Conservation (phyloP, 805 yeast species). For the Wickerhamiella alocasiicola region DNA sequence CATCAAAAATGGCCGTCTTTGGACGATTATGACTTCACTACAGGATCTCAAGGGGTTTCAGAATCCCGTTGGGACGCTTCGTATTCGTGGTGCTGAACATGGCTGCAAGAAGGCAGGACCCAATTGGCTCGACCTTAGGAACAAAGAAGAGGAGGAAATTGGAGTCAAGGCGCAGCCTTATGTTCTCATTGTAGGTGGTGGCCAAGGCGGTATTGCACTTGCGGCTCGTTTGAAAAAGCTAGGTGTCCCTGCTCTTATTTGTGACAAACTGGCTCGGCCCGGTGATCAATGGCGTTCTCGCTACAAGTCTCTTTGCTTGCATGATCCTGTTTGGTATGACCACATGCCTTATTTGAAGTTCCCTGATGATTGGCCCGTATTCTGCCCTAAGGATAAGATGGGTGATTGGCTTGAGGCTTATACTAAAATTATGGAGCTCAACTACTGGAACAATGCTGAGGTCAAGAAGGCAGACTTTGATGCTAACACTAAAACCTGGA, state of each 20-base stretch:
- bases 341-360: constrained; percentile 32
- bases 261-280: constrained; percentile 29
- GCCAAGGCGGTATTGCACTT: constrained; percentile 34
- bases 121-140: constrained; percentile 7
- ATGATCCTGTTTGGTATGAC: constrained; percentile 36
- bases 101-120: constrained; percentile 4
- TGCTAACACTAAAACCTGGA: constrained; percentile 26
- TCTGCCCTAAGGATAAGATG: constrained; percentile 34
- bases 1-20: background rate
- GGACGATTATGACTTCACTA: constrained; percentile 6
- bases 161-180: constrained; percentile 24
- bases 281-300: constrained; percentile 40
- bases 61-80: background rate
- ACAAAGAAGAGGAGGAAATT: background rate
- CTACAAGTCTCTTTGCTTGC: constrained; percentile 34
- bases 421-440: constrained; percentile 32
- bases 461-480: constrained; percentile 26
- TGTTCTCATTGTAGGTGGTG: constrained; percentile 38
- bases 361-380: constrained; percentile 34
- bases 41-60: constrained; percentile 7
- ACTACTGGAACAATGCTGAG: constrained; percentile 29
- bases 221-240: constrained; percentile 34
- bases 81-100: constrained; percentile 4
- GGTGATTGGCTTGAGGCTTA: constrained; percentile 35
- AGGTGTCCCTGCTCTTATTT: constrained; percentile 32